Evolutionary conservation across 2,329 filamentous ascomycete species (phyloP).

Genomic region (Exophiala xenobiotica): DNA sequence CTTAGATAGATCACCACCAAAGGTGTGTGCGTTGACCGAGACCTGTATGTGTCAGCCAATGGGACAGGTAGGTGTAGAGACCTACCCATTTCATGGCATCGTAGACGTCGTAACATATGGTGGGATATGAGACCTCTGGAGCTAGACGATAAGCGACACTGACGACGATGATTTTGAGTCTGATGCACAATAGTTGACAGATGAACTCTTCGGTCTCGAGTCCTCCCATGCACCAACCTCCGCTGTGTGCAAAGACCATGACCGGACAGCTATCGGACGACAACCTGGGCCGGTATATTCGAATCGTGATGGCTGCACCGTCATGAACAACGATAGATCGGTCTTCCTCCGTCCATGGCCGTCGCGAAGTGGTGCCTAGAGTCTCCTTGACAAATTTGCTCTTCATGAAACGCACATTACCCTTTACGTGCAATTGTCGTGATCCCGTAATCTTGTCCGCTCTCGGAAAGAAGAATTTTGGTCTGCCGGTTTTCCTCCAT

Average conservation of each 20-base stretch:
- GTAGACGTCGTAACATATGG: constrained; percentile 33
- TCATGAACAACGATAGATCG: constrained; percentile 8
- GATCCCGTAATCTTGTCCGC: constrained; percentile 13
- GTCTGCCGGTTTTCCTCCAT: constrained; percentile 16
- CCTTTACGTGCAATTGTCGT: constrained; percentile 6
- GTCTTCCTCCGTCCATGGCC: constrained; percentile 16
- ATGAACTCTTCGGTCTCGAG: constrained; percentile 22
- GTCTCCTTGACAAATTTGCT: constrained; percentile 19
- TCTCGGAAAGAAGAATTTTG: constrained; percentile 17
- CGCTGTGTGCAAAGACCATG: constrained; percentile 19
- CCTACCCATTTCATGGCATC: constrained; percentile 35
- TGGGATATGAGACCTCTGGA: constrained; percentile 23
- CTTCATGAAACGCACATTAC: constrained; percentile 18
- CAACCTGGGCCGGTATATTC: constrained; percentile 15
- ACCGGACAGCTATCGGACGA: constrained; percentile 4
- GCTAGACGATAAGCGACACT: constrained; percentile 27
- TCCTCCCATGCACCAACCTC: constrained; percentile 18
- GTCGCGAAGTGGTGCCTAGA: constrained; percentile 1
- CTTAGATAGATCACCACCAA: constrained; percentile 17
- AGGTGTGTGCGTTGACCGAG: constrained; percentile 9
- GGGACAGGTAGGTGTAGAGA: background rate
- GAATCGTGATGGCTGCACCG: constrained; percentile 9
- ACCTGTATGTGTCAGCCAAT: constrained; percentile 5
- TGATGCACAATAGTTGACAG: constrained; percentile 16
- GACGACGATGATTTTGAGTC: constrained; percentile 20